These are phyloP conservation scores for Coemansia sp. DNA, from an alignment of 192 early-diverging fungal species.

Conservation along the genomic window DNA sequence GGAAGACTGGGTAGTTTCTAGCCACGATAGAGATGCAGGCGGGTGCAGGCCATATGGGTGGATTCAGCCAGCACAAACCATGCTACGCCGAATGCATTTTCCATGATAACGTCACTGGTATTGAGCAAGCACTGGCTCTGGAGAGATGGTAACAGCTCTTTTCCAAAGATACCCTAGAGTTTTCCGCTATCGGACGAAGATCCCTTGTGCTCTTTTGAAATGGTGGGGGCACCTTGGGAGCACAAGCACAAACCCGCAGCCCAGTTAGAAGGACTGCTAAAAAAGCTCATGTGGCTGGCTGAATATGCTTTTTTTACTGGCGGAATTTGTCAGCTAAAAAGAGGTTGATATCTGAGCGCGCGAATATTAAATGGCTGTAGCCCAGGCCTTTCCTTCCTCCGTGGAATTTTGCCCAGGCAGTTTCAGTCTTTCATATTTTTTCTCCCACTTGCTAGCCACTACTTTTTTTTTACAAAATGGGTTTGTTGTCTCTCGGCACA, in stretches of 20 bases:
- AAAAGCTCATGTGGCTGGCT: neutral
- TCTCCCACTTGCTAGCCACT: neutral
- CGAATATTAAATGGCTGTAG: neutral
- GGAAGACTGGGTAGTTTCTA: neutral
- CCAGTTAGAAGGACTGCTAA: neutral
- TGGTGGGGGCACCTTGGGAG: neutral
- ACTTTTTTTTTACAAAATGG: constrained; percentile 61
- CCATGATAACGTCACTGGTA: neutral
- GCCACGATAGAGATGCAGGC: neutral
- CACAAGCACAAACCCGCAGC: neutral
- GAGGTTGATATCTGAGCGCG: neutral
- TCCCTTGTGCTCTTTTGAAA: neutral
- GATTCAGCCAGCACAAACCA: neutral
- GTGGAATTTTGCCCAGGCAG: neutral
- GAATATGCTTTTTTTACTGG: neutral
- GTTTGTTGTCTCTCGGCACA: constrained; percentile 91
- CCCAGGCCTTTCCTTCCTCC: neutral
- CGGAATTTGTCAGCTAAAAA: neutral
- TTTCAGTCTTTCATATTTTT: neutral
- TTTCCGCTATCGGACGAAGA: neutral
- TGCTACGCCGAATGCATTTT: neutral
- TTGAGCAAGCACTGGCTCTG: neutral
- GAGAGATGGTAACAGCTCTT: neutral
- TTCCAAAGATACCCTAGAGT: neutral
- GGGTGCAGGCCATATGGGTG: too few relatives aligned